Conservation (phyloP, 169 alveolate species). For the Babesia bovis region DNA sequence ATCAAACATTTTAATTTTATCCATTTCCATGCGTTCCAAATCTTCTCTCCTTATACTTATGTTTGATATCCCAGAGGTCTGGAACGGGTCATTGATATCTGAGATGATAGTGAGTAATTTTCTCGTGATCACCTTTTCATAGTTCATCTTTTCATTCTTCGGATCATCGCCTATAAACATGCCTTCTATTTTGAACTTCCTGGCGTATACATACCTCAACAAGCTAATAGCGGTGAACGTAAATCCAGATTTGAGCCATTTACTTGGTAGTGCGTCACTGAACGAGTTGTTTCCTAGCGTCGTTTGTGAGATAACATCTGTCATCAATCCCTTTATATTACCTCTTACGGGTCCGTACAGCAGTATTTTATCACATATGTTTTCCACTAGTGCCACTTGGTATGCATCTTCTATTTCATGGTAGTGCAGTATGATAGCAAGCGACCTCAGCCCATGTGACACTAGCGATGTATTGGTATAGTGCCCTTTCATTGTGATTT, state of each 20-base stretch:
- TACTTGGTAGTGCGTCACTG: constrained; percentile 22
- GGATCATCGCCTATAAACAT: constrained; percentile 29
- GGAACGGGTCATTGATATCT: constrained; percentile 58
- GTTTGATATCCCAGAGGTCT: constrained; percentile 32
- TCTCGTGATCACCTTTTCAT: constrained; percentile 26
- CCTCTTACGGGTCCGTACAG: constrained; percentile 39
- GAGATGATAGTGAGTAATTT: constrained; percentile 31
- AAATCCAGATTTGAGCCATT: constrained; percentile 38
- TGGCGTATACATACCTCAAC: constrained; percentile 24
- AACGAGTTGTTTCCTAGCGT: constrained; percentile 45
- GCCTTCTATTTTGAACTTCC: constrained; percentile 33
- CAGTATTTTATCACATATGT: constrained; percentile 38
- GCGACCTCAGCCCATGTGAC: constrained; percentile 14
- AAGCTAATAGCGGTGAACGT: constrained; percentile 24
- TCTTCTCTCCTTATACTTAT: constrained; percentile 40
- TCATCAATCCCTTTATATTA: constrained; percentile 12
- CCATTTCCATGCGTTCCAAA: constrained; percentile 23
- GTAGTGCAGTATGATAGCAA: constrained; percentile 26
- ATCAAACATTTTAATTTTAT: constrained; percentile 28
- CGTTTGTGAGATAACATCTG: constrained; percentile 33
- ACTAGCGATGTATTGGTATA: constrained; percentile 14
- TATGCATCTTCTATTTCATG: constrained; percentile 18
- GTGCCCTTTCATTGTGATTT: background rate
- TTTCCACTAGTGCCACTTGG: constrained; percentile 28
- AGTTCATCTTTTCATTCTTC: constrained; percentile 24